Evolutionary conservation across 495 filamentous ascomycete genomes (phyloP), one percentile per base, ranked within the genome.

Genomic region (Parachaetomium inaequale): DNA sequence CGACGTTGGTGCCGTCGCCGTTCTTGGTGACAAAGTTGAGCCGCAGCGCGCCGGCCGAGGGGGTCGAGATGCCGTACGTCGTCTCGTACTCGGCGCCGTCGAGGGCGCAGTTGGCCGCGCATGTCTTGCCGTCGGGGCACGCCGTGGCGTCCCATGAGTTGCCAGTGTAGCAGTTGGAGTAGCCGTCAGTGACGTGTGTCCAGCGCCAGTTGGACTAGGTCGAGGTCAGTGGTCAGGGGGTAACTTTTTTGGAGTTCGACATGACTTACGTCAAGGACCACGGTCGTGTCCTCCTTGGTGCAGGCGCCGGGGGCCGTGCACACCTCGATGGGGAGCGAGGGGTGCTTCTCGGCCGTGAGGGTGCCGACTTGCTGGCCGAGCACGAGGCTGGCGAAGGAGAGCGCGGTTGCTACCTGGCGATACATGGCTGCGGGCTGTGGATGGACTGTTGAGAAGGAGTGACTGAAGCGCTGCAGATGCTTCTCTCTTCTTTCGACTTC

Each of bases 131-230:
- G 65, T 81, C 75, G 1, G 81, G 72, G 74, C 86, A 89, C 55
- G 80, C 65, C 23, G 77, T 69, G 11, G 76, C 64, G 68, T 87
- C 79, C 85, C 85, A 89, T 5, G 63, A 68, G 67, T 81, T 83
- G 60, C 84, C 86, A 43, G 72, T 80, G 70, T 87, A 89, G 82
- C 86, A 89, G 74, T 88, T 88, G 66, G 80, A 83, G 65, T 72
- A 83, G 60, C 79, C 75, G 38, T 66, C 68, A 12, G 74, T 79
- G 21, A 69, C 69, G 72, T 89, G 86, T 25, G 85, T 73, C 86
- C 86, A 89, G 34, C 86, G 81, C 86, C 86, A 89, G 74, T 89
- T 89, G 62, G 85, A 23, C 68, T 70, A 23, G 11, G 31, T 25
- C 3, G 6, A 23, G 15, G 25, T 42, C 6, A 55, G 36, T 43